Evolutionary conservation across 2,329 filamentous ascomycete genomes (phyloP), one percentile per base, ranked within the genome.

Genomic region (Aspergillus brunneoviolaceus): DNA sequence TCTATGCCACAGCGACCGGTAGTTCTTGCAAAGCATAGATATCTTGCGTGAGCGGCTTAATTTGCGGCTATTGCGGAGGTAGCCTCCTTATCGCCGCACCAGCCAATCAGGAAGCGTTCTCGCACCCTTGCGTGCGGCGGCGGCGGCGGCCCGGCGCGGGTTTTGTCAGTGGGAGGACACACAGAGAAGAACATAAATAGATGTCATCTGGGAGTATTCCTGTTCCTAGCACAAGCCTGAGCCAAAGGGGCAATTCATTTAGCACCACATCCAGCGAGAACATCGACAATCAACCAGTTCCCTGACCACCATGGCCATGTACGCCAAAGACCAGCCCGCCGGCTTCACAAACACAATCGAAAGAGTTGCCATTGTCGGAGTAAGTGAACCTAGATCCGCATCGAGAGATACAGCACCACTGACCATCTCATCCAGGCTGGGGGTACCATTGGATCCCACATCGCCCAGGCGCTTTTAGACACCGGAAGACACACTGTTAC

Each of bases 401-500:
- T 47, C 11, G 50, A 52, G 23, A 14, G 39, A 33, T 35, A 60
- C 33, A 58, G 19, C 3, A 54, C 45, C 1, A 54, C 58, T 69
- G 61, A 70, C 49, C 54, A 61, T 48, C 14, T 10, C 4, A 1
- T 29, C 50, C 51, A 78, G 76, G 76, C 74, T 5, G 72, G 71
- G 51, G 76, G 76, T 2, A 70, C 65, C 5, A 51, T 76, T 63
- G 76, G 74, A 16, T 68, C 61, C 1, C 58, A 66, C 49, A 66
- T 77, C 21, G 59, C 63, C 7, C 45, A 51, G 0, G 69, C 70
- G 12, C 78, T 86, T 0, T 68, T 85, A 3, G 67, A 77, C 12
- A 77, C 76, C 1, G 81, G 80, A 45, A 82, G 78, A 62, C 83
- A 85, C 66, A 77, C 71, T 12, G 73, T 86, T 31, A 85, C 82